Evolutionary conservation across 176 grass and related monocot genomes (phyloP).

Genomic region (Avena insularis): DNA sequence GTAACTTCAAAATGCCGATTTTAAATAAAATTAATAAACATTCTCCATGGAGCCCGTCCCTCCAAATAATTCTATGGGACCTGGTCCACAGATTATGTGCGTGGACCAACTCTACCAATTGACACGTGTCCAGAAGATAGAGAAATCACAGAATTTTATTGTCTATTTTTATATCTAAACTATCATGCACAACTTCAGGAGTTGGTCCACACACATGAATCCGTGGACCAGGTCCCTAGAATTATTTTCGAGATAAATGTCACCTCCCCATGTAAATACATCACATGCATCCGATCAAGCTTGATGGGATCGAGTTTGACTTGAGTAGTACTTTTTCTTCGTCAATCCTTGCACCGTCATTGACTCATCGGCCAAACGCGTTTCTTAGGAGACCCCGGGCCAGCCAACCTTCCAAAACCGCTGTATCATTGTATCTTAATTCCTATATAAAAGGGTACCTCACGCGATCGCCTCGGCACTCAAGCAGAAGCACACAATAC

Average conservation of each 20-base stretch:
- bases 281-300: constrained; percentile 15
- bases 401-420: constrained; percentile 41
- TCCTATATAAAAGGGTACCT: constrained; percentile 49
- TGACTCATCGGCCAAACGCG: constrained; percentile 27
- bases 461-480: constrained; percentile 9
- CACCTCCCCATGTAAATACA: constrained; percentile 17
- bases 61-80: no score
- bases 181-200: no score
- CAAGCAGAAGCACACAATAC: neutral
- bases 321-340: neutral
- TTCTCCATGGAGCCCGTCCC: no score
- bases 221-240: no score
- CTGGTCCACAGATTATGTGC: no score
- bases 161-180: no score
- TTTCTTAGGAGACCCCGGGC: constrained; percentile 23
- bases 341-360: constrained; percentile 11
- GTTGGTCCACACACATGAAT: no score
- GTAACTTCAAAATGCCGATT: no score
- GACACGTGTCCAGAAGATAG: no score
- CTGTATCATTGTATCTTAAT: neutral
- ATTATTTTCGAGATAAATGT: neutral
- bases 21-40: no score
- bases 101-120: no score
- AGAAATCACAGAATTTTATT: no score
- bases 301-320: constrained; percentile 3